Evolutionary conservation across 352 stramenopile species (phyloP), one percentile per base, ranked within the genome.

Genomic region (Phytophthora europaea): DNA sequence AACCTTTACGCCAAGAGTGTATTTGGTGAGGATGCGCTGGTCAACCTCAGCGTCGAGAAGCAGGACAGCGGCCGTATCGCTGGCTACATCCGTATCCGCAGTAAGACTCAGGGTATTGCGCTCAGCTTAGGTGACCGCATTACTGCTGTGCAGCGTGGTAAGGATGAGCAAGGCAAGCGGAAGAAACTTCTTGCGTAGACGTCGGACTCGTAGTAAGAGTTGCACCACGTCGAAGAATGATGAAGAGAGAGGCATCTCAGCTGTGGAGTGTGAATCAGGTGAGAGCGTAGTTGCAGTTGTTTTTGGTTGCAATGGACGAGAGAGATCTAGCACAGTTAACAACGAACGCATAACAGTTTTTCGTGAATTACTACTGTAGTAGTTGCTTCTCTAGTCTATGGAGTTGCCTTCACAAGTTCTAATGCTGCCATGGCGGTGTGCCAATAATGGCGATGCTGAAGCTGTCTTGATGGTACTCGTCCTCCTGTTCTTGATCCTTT

Each of bases 21-120:
- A 36, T 97, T 98, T 82, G 98, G 98, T 40, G 98, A 99, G 81
- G 98, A 99, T 83, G 98, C 98, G 52, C 88, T 99, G 36, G 97
- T 99, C 43, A 99, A 99, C 81, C 87, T 99, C 50, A 99, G 97
- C 67, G 97, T 99, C 16, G 98, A 99, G 80, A 99, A 99, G 86
- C 96, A 99, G 73, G 98, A 98, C 67, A 98, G 98, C 73, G 98
- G 97, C 13, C 98, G 98, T 67, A 97, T 99, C 61, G 89, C 91
- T 65, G 98, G 98, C 45, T 99, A 99, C 87, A 99, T 99, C 65
- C 94, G 98, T 71, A 99, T 99, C 71, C 95, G 98, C 64, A 99
- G 96, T 75, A 99, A 99, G 89, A 99, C 98, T 59, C 98, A 99
- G 81, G 98, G 98, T 59, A 99, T 99, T 80, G 98, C 98, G 23